These are phyloP conservation scores for Elaeagnus macrophylla DNA, from an alignment of 306 rosid genomes.

Conservation along the genomic window DNA sequence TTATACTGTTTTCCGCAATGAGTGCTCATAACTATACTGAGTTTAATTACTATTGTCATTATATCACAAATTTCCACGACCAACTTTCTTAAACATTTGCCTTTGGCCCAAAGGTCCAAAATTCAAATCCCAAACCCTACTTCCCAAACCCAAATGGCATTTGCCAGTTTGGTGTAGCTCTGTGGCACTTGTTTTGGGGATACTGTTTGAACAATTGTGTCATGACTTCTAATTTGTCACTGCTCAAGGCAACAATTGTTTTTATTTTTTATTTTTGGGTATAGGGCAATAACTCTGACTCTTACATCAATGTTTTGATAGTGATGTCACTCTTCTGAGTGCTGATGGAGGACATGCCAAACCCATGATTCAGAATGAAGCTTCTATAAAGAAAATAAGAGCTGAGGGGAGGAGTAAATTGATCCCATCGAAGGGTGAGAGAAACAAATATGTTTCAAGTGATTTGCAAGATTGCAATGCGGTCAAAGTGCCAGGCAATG, in stretches of 20 bases:
- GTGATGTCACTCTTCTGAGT: constrained; percentile 31
- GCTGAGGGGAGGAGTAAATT: constrained; percentile 32
- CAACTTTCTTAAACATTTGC: not conserved
- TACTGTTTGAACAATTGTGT: too few species aligned
- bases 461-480: constrained; percentile 21
- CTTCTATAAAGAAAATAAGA: constrained; percentile 38
- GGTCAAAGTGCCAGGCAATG: constrained; percentile 23
- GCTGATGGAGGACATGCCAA: constrained; percentile 38
- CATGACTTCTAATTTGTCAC: too few species aligned
- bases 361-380: constrained; percentile 34
- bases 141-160: too few species aligned
- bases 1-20: constrained; percentile 17
- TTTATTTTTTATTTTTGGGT: not conserved
- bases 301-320: constrained; percentile 12
- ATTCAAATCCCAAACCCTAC: too few species aligned
- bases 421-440: constrained; percentile 20
- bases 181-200: too few species aligned
- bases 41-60: constrained; percentile 8
- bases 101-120: too few species aligned
- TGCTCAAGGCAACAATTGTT: too few species aligned
- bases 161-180: too few species aligned
- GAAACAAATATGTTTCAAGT: constrained; percentile 25
- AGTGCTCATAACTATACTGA: constrained; percentile 14
- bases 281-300: constrained; percentile 10
- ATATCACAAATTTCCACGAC: constrained; percentile 9